Base-by-base conservation (phyloP, 2,329 filamentous ascomycete genomes). In the Hymenoscyphus fructigenus region DNA sequence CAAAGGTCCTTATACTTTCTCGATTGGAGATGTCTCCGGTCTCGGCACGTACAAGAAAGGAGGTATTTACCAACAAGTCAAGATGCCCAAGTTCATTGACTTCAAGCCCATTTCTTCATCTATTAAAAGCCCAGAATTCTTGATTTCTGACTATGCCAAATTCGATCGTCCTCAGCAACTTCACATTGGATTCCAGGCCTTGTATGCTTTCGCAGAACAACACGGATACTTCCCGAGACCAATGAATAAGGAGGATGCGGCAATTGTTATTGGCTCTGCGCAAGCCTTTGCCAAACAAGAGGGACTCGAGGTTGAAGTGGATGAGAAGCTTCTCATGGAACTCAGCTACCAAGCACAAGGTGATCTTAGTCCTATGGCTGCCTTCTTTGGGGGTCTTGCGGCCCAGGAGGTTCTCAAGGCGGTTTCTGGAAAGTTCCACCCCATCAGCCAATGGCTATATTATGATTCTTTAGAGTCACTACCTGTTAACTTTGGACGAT, bases 381-480 rank as follows among this genome's bases (percentile, higher is more conserved):
- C 95, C 20, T 91, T 97, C 79, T 98, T 97, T 75, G 95, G 95
- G 77, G 95, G 95, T 72, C 86, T 97, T 71, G 86, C 92, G 29
- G 95, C 95, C 1, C 95, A 99, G 77, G 95, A 99, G 78, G 90
- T 97, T 26, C 85, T 99, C 67, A 99, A 99, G 80, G 92, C 94
- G 20, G 92, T 99, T 6, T 99, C 95, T 61, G 95, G 95, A 71
- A 99, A 99, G 79, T 99, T 99, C 81, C 88, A 92, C 73, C 95
- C 95, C n/a, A 89, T 98, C 70, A 85, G 91, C 71, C 95, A 99
- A 78, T 98, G 91, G 88, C 85, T 99, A 76, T 98, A 99, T 82
- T 96, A 97, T 73, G 95, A 99, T 78, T 97, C 95, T 1, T 82
- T 99, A n/a, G 95, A 99, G 78, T 97, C 95, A 10, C 84, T 99